Conservation (phyloP, 2,329 filamentous ascomycete genomes). For the Macroventuria anomochaeta region DNA sequence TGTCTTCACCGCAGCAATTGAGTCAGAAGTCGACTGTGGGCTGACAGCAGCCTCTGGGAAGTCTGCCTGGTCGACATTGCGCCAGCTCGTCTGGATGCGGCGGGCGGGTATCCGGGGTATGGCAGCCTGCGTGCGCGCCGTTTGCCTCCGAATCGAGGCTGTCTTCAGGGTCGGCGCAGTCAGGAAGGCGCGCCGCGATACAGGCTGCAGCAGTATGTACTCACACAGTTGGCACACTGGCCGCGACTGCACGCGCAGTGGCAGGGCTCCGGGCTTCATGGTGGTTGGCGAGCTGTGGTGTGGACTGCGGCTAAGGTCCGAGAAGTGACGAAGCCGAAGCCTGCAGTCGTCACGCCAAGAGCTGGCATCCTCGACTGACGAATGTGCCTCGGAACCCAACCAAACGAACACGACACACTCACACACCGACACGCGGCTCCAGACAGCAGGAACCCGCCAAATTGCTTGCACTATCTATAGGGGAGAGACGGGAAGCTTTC, state of each 20-base stretch:
- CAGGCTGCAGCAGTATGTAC: constrained; percentile 39
- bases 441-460: constrained; percentile 25
- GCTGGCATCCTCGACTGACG: constrained; percentile 7
- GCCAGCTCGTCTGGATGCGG: constrained; percentile 29
- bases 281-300: constrained; percentile 11
- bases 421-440: constrained; percentile 21
- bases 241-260: constrained; percentile 38
- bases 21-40: constrained; percentile 24
- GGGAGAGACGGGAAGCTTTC: not conserved
- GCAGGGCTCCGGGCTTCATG: constrained; percentile 40
- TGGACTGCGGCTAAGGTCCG: not conserved
- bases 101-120: constrained; percentile 26
- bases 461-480: not conserved
- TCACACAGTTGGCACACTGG: constrained; percentile 45
- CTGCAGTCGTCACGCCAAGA: constrained; percentile 10
- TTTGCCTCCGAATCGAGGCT: constrained; percentile 35
- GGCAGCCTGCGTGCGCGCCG: constrained; percentile 25
- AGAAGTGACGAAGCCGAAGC: constrained; percentile 13
- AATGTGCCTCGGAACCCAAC: constrained; percentile 15
- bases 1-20: constrained; percentile 28
- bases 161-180: constrained; percentile 31
- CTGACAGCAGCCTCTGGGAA: constrained; percentile 22
- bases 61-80: constrained; percentile 16
- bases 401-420: constrained; percentile 27
- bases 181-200: constrained; percentile 38